These are phyloP conservation scores for Populus davidiana DNA, from an alignment of 345 rosid genomes.

Conservation along the genomic window DNA sequence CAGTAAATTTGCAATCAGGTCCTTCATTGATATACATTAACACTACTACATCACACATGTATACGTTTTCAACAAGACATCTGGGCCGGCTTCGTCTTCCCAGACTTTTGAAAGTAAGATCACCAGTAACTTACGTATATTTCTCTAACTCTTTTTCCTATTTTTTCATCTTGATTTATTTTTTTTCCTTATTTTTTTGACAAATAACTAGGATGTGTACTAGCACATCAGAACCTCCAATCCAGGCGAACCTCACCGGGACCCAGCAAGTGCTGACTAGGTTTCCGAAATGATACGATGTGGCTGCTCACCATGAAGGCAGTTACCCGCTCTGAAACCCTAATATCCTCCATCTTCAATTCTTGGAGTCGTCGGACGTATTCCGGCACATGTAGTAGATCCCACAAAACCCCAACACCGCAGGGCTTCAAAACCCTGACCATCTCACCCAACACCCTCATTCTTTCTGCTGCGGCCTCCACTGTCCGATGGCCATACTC, in stretches of 20 bases:
- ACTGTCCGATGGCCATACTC: constrained; percentile 80
- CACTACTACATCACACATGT: background rate
- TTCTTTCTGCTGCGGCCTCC: constrained; percentile 91
- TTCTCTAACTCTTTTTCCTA: background rate
- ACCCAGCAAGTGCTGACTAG: constrained; percentile 56
- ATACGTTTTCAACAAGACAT: constrained; percentile 5
- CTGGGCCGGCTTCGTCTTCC: constrained; percentile 38
- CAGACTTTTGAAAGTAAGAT: constrained; percentile 13
- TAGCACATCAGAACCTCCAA: constrained; percentile 29
- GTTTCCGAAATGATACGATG: constrained; percentile 80
- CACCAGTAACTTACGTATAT: background rate
- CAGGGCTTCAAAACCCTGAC: constrained; percentile 88
- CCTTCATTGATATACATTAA: constrained; percentile 7
- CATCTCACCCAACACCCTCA: constrained; percentile 75
- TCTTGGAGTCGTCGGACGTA: constrained; percentile 77
- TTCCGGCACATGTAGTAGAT: constrained; percentile 74
- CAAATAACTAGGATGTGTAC: background rate
- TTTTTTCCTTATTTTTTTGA: background rate
- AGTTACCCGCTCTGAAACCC: constrained; percentile 75
- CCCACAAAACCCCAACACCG: constrained; percentile 83
- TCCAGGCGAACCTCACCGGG: constrained; percentile 52
- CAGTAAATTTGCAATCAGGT: constrained; percentile 6
- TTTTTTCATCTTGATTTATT: background rate
- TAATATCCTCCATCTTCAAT: constrained; percentile 80
- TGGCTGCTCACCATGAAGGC: constrained; percentile 95